Evolutionary conservation across 345 rosid species (phyloP).

Genomic region (Eucalyptus cloeziana): DNA sequence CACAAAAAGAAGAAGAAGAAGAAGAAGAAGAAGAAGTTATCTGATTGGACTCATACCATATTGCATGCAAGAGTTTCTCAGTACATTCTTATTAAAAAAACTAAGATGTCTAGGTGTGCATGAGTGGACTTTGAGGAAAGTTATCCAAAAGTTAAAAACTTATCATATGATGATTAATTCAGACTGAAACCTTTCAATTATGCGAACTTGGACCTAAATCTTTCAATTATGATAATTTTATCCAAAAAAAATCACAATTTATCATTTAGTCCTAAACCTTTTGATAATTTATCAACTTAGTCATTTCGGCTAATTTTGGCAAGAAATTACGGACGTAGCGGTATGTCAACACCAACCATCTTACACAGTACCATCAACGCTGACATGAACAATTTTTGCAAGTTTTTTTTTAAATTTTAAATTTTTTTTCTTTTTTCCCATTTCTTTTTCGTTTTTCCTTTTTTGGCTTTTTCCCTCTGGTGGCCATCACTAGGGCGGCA

Average conservation of each 20-base stretch:
- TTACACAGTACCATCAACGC: neutral
- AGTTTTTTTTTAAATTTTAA: too few species aligned
- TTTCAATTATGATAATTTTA: too few species aligned
- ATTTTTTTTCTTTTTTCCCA: too few species aligned
- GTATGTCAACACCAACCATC: neutral
- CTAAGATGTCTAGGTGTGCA: neutral
- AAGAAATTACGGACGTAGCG: too few species aligned
- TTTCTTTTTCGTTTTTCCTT: too few species aligned
- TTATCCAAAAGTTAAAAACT: too few species aligned
- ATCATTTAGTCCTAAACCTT: neutral
- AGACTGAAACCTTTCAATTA: neutral
- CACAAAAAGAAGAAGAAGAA: too few species aligned
- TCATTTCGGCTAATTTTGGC: fast-evolving
- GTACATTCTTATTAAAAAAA: neutral
- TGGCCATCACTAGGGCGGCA: neutral
- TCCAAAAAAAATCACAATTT: too few species aligned
- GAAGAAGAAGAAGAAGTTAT: too few species aligned
- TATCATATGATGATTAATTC: neutral
- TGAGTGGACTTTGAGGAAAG: neutral
- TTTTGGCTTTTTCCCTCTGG: neutral
- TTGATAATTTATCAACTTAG: too few species aligned
- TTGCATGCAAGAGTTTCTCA: neutral
- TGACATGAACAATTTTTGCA: neutral
- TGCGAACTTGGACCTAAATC: neutral
- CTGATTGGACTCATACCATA: too few species aligned